phyloP scores from a whole-genome alignment of 78 protist species.

The Planoprotostelium fungivorum region DNA sequence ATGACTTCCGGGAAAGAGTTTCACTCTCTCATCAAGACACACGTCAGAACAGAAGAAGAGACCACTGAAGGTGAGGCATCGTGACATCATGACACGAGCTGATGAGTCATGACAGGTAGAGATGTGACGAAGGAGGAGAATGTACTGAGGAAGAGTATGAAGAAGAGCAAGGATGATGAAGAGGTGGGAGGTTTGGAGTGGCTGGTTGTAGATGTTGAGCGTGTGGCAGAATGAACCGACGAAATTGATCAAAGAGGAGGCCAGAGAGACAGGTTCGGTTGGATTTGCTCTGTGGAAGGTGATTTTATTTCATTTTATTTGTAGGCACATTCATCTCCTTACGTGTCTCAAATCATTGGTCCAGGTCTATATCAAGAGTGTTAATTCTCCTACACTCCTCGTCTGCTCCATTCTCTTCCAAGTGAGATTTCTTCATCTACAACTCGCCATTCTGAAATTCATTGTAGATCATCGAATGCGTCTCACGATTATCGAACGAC shows the following conservation, averaged over 20 bases:
- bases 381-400: not conserved
- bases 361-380: not conserved
- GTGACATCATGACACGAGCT: not conserved
- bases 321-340: not conserved
- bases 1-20: slow-evolving; percentile 14
- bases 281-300: not conserved
- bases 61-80: not conserved
- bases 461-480: not conserved
- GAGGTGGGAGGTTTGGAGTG: not conserved
- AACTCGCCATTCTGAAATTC: not conserved
- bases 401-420: not conserved
- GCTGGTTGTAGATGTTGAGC: not conserved
- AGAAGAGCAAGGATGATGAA: slow-evolving; percentile 15
- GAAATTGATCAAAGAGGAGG: slow-evolving; percentile 28
- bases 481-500: not conserved
- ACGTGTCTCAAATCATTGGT: not conserved
- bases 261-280: slow-evolving; percentile 54
- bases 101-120: not conserved
- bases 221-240: not conserved
- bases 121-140: slow-evolving; percentile 23
- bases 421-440: not conserved
- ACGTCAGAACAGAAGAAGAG: not conserved
- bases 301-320: no score
- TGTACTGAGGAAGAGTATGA: not conserved
- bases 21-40: not conserved